A percentile compares a stretch with the other conserved stretches of the same genome.
These are phyloP conservation scores for Chamaenerion angustifolium DNA, from an alignment of 345 rosid species.

Conservation along the genomic window DNA sequence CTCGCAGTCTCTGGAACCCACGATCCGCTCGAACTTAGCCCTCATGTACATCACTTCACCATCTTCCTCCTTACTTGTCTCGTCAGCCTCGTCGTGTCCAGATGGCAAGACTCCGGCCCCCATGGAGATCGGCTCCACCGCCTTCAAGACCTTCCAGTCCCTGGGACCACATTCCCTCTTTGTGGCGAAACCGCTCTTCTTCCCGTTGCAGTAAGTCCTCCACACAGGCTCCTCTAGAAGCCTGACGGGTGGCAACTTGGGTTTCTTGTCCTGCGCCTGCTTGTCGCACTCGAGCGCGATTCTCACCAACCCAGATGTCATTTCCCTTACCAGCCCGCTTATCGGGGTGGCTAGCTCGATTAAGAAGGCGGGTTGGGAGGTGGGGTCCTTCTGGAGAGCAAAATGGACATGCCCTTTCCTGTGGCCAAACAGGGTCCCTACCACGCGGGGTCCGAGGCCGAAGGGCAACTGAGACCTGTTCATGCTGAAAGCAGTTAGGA, in stretches of 20 bases:
- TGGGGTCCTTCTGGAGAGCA: constrained; percentile 75
- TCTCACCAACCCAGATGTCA: constrained; percentile 94
- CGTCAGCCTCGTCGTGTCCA: neutral
- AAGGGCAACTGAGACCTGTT: constrained; percentile 19
- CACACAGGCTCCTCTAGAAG: constrained; percentile 76
- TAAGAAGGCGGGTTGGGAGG: constrained; percentile 62
- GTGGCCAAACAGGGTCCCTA: constrained; percentile 84
- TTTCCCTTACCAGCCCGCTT: constrained; percentile 69
- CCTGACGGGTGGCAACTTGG: constrained; percentile 13
- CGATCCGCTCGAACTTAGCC: constrained; percentile 84
- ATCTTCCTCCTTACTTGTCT: constrained; percentile 6
- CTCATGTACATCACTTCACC: constrained; percentile 74
- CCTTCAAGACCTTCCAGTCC: constrained; percentile 65
- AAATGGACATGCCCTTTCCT: constrained; percentile 91
- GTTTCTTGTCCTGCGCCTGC: neutral
- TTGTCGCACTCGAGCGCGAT: constrained; percentile 91
- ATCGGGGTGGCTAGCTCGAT: constrained; percentile 92
- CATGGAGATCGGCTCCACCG: constrained; percentile 90
- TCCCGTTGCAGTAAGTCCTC: constrained; percentile 97
- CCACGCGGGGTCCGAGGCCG: constrained; percentile 48
- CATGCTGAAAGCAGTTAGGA: constrained; percentile 41
- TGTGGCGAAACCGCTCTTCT: constrained; percentile 68
- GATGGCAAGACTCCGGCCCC: constrained; percentile 92
- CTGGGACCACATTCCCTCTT: constrained; percentile 63
- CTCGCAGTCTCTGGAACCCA: constrained; percentile 94